phyloP scores from a whole-genome alignment of 305 asterid species.

The Solanum hybrid region DNA sequence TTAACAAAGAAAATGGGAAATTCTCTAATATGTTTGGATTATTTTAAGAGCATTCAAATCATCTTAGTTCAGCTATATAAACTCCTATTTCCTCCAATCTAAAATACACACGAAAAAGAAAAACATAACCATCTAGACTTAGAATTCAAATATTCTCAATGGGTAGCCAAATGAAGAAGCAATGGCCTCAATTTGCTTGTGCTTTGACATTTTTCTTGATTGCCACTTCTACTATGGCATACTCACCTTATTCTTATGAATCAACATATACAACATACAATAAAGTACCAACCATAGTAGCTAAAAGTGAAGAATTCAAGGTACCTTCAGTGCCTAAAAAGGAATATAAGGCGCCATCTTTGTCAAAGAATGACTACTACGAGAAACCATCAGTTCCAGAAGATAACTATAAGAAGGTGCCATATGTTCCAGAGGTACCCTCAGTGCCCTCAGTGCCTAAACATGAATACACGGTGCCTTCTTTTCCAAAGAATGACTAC shows the following conservation, averaged over 20 bases:
- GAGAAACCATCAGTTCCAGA: not conserved
- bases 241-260: not conserved
- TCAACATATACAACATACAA: not conserved
- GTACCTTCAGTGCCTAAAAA: not conserved
- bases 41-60: not conserved
- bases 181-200: not conserved
- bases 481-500: too few relatives aligned
- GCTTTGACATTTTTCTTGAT: not conserved
- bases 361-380: not conserved
- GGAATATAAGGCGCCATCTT: not conserved
- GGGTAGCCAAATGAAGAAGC: not conserved
- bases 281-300: not conserved
- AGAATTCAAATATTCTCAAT: not conserved
- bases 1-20: too few relatives aligned
- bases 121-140: not conserved
- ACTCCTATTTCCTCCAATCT: not conserved
- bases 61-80: not conserved
- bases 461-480: too few relatives aligned
- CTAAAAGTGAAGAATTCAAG: not conserved
- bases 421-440: too few relatives aligned
- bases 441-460: too few relatives aligned
- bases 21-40: too few relatives aligned
- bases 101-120: not conserved
- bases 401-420: not conserved
- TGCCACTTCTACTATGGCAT: not conserved